A percentile compares a stretch with the other conserved stretches of the same genome.
Evolutionary conservation across 345 rosid genomes (phyloP).

Genomic region (Salix arbutifolia): DNA sequence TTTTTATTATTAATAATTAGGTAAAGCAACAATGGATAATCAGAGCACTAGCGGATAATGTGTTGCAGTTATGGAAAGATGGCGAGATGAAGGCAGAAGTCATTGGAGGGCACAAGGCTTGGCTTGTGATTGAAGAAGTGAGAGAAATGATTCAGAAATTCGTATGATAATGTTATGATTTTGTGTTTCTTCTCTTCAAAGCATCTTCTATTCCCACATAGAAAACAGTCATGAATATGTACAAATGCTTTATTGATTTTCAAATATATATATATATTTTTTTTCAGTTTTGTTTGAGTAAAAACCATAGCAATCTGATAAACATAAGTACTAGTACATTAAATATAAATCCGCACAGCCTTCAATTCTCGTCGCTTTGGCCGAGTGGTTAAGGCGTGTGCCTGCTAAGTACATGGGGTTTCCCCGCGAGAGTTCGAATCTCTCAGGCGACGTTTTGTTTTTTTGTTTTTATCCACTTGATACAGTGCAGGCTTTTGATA

Average conservation of each 20-base stretch:
- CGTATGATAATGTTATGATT: slow-evolving; percentile 14
- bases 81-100: slow-evolving; percentile 90
- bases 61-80: slow-evolving; percentile 70
- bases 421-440: slow-evolving; percentile 83
- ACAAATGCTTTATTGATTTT: not conserved
- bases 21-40: not conserved
- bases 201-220: not conserved
- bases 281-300: no score
- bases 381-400: slow-evolving; percentile 92
- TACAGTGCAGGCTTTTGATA: not conserved
- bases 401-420: slow-evolving; percentile 83
- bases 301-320: no score
- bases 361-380: slow-evolving; percentile 50
- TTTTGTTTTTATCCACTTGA: no score
- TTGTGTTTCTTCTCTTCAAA: not conserved
- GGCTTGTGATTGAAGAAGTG: slow-evolving; percentile 91
- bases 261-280: no score
- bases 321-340: rapidly evolving
- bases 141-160: slow-evolving; percentile 63
- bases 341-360: rapidly evolving
- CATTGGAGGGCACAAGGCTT: slow-evolving; percentile 90
- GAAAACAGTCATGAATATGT: not conserved
- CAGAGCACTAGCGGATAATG: not conserved
- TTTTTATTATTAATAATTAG: not conserved
- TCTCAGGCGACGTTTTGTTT: slow-evolving; percentile 48